Conservation (phyloP, 2,329 filamentous ascomycete species). For the Eutypa lata region DNA sequence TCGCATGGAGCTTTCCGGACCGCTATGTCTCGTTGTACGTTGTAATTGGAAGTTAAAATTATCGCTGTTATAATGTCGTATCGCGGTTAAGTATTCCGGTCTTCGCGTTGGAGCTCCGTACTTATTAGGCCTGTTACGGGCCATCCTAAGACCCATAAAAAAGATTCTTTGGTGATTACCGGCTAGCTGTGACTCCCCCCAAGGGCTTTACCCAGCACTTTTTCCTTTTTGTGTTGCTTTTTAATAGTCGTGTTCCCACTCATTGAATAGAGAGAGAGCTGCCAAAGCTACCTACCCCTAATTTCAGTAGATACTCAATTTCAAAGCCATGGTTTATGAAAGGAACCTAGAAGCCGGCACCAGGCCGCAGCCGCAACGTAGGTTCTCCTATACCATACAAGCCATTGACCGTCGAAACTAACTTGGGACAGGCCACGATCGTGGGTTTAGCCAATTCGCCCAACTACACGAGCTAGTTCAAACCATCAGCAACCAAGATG, state of each 20-base stretch:
- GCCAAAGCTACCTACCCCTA: neutral
- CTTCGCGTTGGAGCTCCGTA: neutral
- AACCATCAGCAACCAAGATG: conserved; percentile 38
- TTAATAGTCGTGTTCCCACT: neutral
- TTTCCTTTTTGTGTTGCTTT: neutral
- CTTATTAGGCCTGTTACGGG: too few relatives aligned
- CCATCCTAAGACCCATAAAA: too few relatives aligned
- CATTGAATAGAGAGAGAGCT: neutral
- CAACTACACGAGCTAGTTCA: conserved; percentile 13
- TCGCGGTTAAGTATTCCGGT: neutral
- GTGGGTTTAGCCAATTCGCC: conserved; percentile 14
- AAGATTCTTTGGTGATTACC: neutral
- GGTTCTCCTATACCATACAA: neutral
- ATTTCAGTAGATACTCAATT: neutral
- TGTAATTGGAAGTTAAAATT: too few relatives aligned
- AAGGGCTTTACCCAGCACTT: neutral
- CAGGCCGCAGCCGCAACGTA: neutral
- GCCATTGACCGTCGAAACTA: neutral
- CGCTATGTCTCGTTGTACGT: too few relatives aligned
- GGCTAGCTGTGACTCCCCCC: neutral
- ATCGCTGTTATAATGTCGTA: too few relatives aligned
- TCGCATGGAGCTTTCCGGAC: too few relatives aligned
- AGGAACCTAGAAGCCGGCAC: neutral
- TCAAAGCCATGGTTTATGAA: neutral
- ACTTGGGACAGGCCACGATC: conserved; percentile 4